Evolutionary conservation across 768 basidiomycete species (phyloP).

Genomic region (Artomyces pyxidatus): DNA sequence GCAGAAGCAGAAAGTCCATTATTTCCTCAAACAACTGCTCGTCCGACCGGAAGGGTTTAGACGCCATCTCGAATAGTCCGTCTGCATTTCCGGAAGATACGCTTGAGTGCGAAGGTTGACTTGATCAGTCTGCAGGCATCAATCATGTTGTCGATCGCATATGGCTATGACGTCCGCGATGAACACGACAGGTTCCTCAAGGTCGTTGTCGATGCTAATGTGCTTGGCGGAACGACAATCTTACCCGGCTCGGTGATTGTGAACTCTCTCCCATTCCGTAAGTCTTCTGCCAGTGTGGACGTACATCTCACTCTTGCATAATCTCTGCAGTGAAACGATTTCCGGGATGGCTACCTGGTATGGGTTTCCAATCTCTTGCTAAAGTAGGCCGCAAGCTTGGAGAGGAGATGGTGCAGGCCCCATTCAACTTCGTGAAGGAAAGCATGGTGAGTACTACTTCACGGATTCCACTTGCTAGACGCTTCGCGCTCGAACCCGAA

Average conservation of each 20-base stretch:
- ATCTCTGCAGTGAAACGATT: not conserved
- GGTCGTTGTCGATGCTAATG: not conserved
- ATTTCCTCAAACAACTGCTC: not conserved
- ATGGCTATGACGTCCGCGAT: not conserved
- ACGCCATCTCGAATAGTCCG: not conserved
- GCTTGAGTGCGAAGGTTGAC: not conserved
- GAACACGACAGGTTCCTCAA: not conserved
- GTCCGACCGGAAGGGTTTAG: not conserved
- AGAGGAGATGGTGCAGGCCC: not conserved
- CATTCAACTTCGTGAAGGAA: not conserved
- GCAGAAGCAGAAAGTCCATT: not conserved
- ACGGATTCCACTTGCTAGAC: not conserved
- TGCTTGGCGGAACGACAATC: not conserved
- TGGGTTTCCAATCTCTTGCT: constrained; percentile 1
- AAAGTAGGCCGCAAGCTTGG: not conserved
- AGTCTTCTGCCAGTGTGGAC: not conserved
- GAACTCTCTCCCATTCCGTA: not conserved
- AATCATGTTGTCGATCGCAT: not conserved
- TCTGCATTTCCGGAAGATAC: not conserved
- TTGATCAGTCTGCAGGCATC: not conserved
- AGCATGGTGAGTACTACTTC: constrained; percentile 1
- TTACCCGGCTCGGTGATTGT: not conserved
- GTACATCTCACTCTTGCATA: not conserved
- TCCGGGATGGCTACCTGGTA: constrained; percentile 6
- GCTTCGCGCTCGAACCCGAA: not conserved